These are phyloP conservation scores for Laetiporus sulphureus DNA, from an alignment of 1,284 basidiomycete genomes.

Conservation along the genomic window DNA sequence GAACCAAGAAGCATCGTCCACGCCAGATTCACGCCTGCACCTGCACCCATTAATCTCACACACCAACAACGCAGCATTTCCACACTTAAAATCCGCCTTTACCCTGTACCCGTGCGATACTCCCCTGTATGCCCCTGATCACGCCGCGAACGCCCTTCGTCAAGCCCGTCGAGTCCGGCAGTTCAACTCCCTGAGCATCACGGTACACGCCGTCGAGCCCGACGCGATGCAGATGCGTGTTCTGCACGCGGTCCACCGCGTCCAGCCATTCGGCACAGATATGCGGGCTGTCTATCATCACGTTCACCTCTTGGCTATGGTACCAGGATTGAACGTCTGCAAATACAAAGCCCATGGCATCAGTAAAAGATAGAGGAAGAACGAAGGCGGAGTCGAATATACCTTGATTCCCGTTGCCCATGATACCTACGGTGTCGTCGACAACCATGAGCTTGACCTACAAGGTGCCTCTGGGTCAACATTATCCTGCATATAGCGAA, in stretches of 20 bases:
- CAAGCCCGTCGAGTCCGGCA: constrained; percentile 24
- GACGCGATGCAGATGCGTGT: constrained; percentile 58
- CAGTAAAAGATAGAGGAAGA: not conserved
- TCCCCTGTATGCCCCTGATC: constrained; percentile 26
- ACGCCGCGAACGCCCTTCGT: constrained; percentile 24
- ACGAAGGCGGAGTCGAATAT: not conserved
- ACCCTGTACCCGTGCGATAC: constrained; percentile 22
- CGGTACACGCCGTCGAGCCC: constrained; percentile 67
- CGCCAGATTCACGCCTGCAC: too few species aligned
- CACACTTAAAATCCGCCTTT: constrained; percentile 12
- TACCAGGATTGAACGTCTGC: constrained; percentile 71
- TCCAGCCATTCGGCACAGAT: constrained; percentile 62
- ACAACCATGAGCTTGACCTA: constrained; percentile 69
- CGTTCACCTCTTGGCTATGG: constrained; percentile 75
- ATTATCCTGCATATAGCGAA: too few species aligned
- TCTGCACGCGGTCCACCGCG: constrained; percentile 61
- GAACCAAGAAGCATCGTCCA: too few species aligned
- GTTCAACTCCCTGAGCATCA: constrained; percentile 38
- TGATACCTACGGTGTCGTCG: constrained; percentile 65
- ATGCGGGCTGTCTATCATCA: constrained; percentile 62
- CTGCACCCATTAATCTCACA: too few species aligned
- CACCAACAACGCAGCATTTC: too few species aligned
- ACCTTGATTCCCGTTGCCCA: constrained; percentile 62
- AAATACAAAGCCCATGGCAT: not conserved
- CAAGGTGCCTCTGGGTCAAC: not conserved